Evolutionary conservation across 345 rosid species (phyloP).

Genomic region (Orychophragmus violaceus): DNA sequence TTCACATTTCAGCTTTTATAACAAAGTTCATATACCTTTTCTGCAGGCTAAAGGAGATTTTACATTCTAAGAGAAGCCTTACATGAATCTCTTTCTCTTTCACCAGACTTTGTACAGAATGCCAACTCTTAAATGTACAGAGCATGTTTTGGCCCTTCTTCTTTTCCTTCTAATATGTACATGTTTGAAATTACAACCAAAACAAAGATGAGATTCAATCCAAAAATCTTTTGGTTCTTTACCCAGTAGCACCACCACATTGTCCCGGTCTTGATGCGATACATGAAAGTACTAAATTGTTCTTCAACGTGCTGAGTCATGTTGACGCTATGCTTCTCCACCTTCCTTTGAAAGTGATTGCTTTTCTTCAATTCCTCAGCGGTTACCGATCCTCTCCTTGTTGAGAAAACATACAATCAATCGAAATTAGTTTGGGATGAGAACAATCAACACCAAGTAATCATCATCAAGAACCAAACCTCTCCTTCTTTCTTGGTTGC

Average conservation of each 20-base stretch:
- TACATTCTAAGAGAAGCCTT: too few relatives aligned
- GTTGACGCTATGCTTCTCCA: too few relatives aligned
- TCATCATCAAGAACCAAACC: not conserved
- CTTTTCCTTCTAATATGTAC: too few relatives aligned
- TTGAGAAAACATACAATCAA: not conserved
- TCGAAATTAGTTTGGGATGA: too few relatives aligned
- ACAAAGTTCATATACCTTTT: too few relatives aligned
- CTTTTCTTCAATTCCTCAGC: conserved; percentile 1
- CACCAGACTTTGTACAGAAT: not conserved
- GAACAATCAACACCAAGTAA: not conserved
- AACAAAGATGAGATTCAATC: not conserved
- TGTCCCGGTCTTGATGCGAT: conserved; percentile 14
- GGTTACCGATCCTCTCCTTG: not conserved
- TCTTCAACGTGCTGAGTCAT: not conserved
- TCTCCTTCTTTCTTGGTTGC: conserved; percentile 6
- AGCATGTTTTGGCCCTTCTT: not conserved
- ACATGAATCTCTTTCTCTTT: too few relatives aligned
- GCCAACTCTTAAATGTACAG: not conserved
- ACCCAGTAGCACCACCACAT: conserved; percentile 16
- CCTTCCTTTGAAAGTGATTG: not conserved
- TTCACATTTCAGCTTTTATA: too few relatives aligned
- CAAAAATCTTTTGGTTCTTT: too few relatives aligned
- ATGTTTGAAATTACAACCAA: not conserved
- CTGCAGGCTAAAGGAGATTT: too few relatives aligned
- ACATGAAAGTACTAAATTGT: not conserved